phyloP scores from a whole-genome alignment of 2,329 filamentous ascomycete genomes.

The Dactylellina cionopaga region DNA sequence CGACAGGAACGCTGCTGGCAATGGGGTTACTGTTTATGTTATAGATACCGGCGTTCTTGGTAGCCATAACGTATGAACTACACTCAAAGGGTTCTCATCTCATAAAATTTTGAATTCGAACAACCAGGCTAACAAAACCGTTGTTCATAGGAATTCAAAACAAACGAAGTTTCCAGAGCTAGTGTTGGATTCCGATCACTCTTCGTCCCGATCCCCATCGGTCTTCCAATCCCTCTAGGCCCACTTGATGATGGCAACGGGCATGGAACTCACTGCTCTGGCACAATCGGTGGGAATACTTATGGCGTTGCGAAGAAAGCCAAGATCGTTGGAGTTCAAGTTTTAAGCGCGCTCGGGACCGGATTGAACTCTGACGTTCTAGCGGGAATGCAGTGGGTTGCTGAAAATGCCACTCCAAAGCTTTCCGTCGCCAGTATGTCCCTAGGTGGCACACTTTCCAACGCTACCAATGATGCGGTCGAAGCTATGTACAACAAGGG shows the following conservation, averaged over 20 bases:
- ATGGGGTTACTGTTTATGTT: slow-evolving; percentile 59
- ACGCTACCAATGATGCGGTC: slow-evolving; percentile 66
- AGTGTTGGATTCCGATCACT: too few relatives aligned
- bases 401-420: slow-evolving; percentile 21
- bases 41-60: slow-evolving; percentile 60
- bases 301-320: slow-evolving; percentile 72
- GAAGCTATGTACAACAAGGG: slow-evolving; percentile 63
- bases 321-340: slow-evolving; percentile 70
- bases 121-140: too few relatives aligned
- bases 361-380: slow-evolving; percentile 68
- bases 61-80: slow-evolving; percentile 44
- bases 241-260: slow-evolving; percentile 70
- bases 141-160: too few relatives aligned
- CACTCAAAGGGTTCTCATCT: too few relatives aligned
- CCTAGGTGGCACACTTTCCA: slow-evolving; percentile 64
- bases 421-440: slow-evolving; percentile 69
- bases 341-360: slow-evolving; percentile 65
- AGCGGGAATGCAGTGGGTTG: slow-evolving; percentile 67
- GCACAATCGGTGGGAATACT: slow-evolving; percentile 70
- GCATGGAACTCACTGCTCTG: slow-evolving; percentile 73
- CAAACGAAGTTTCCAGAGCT: too few relatives aligned
- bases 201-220: too few relatives aligned
- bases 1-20: slow-evolving; percentile 56
- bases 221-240: too few relatives aligned
- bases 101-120: too few relatives aligned